Percentiles rank a stretch among this genome's conserved stretches.
These are phyloP conservation scores for Evernia prunastri DNA, from an alignment of 495 filamentous ascomycete species.

Conservation along the genomic window DNA sequence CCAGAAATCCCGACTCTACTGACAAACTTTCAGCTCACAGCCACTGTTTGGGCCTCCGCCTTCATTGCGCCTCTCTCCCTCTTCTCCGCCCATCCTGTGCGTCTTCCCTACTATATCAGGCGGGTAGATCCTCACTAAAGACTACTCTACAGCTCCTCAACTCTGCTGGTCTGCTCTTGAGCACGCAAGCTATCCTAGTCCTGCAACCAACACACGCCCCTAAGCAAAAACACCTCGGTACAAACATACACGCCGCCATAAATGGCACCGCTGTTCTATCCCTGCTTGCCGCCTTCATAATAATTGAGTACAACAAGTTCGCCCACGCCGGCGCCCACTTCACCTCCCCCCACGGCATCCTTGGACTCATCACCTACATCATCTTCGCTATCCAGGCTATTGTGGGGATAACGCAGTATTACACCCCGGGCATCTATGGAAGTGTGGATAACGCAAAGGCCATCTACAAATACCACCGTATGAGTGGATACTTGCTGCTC, in stretches of 20 bases:
- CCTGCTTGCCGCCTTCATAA: conserved; percentile 59
- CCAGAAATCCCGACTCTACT: not conserved
- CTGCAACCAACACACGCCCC: conserved; percentile 81
- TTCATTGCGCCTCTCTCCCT: conserved; percentile 60
- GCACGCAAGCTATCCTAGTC: conserved; percentile 73
- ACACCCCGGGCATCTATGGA: conserved; percentile 62
- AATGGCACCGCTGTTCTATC: conserved; percentile 55
- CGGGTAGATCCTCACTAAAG: conserved; percentile 1
- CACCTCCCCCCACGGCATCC: conserved; percentile 67
- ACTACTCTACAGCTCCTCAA: conserved; percentile 54
- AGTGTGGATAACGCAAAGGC: conserved; percentile 71
- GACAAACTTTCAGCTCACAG: conserved; percentile 49
- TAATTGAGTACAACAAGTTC: conserved; percentile 82
- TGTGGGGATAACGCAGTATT: conserved; percentile 76
- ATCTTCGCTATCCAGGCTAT: conserved; percentile 63
- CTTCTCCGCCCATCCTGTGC: conserved; percentile 71
- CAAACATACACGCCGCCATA: conserved; percentile 59
- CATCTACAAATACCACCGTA: conserved; percentile 84
- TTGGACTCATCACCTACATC: conserved; percentile 72
- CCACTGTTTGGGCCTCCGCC: conserved; percentile 66
- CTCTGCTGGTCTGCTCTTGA: conserved; percentile 61
- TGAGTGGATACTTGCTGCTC: conserved; percentile 68
- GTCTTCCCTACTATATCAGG: conserved; percentile 35
- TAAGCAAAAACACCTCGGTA: conserved; percentile 64
- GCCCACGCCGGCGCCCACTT: conserved; percentile 57